Evolutionary conservation across 495 filamentous ascomycete genomes (phyloP), one percentile per base, ranked within the genome.

Genomic region (Trichoderma reesei): DNA sequence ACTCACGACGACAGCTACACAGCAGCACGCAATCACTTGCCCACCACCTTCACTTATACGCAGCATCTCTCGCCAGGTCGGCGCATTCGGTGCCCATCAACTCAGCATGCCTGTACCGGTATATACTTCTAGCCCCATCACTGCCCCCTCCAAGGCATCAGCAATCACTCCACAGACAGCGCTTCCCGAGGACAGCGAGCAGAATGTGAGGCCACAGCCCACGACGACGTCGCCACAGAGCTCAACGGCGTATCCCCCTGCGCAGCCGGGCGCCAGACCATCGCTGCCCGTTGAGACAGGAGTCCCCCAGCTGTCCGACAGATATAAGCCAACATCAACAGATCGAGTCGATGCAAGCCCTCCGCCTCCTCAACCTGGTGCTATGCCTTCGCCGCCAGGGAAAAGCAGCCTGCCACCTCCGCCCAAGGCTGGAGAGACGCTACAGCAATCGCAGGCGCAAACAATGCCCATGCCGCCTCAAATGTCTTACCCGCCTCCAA

Each of bases 321-420:
- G 68, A 11, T 38, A 68, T 63, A 71, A 70, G 39, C 72, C 72
- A 41, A 69, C 68, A 20, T 64, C 72, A 37, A 73, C 73, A 11
- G 64, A 44, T 26, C 39, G 56, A 65, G 68, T 72, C 69, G 67
- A 64, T 37, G 56, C 68, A 60, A 67, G 68, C 14, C 83, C 84
- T 13, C 81, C 86, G 36, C 75, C 82, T 56, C 86, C 87, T 2
- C 87, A 88, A 66, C 86, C 86, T 34, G 86, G 83, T 64, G 76
- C 82, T 4, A 68, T 75, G 4, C 81, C 86, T 48, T 59, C 70
- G 54, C 51, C 72, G 7, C 61, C 61, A 14, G 39, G 72, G 60
- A 39, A 60, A 38, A 64, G 62, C 67, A 64, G 69, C 44, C 65
- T 80, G 36, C 82, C 85, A 20, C 84, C 85, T 56, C 82, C 84